A percentile compares a stretch with the other conserved stretches of the same genome.
These are phyloP conservation scores for Kitagawia praeruptora DNA, from an alignment of 129 eudicot species.

Conservation along the genomic window DNA sequence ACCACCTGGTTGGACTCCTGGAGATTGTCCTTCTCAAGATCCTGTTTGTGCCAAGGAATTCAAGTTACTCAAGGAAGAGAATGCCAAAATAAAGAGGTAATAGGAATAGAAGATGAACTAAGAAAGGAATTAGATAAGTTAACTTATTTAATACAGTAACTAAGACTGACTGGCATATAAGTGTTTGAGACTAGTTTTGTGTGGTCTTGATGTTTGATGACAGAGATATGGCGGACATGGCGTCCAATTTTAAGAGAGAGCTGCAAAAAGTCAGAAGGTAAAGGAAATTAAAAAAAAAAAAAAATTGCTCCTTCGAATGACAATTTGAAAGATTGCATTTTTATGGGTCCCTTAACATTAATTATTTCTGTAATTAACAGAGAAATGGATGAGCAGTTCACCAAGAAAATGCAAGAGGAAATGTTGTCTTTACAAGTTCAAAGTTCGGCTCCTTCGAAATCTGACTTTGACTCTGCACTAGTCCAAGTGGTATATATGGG, in stretches of 20 bases:
- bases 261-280: slow-evolving; percentile 61
- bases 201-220: slow-evolving; percentile 2
- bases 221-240: slow-evolving; percentile 40
- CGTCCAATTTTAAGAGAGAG: slow-evolving; percentile 45
- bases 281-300: background rate
- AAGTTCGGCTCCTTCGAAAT: slow-evolving; percentile 20
- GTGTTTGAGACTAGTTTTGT: background rate
- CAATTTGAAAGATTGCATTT: background rate
- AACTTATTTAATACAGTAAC: background rate
- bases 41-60: slow-evolving; percentile 68
- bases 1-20: slow-evolving; percentile 95
- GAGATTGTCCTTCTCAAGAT: slow-evolving; percentile 72
- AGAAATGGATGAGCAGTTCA: slow-evolving; percentile 34
- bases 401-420: slow-evolving; percentile 27
- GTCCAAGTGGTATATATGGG: slow-evolving; percentile 26
- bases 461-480: slow-evolving; percentile 22
- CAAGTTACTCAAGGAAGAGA: slow-evolving; percentile 43
- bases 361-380: slow-evolving; percentile 26
- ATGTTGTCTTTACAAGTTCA: slow-evolving; percentile 25
- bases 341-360: background rate
- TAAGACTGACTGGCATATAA: background rate
- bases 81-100: slow-evolving; percentile 45
- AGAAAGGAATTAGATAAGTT: background rate
- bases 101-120: background rate
- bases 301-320: background rate